These are phyloP conservation scores for Penicillium sumatraense DNA, from an alignment of 2,329 filamentous ascomycete genomes.

Conservation along the genomic window DNA sequence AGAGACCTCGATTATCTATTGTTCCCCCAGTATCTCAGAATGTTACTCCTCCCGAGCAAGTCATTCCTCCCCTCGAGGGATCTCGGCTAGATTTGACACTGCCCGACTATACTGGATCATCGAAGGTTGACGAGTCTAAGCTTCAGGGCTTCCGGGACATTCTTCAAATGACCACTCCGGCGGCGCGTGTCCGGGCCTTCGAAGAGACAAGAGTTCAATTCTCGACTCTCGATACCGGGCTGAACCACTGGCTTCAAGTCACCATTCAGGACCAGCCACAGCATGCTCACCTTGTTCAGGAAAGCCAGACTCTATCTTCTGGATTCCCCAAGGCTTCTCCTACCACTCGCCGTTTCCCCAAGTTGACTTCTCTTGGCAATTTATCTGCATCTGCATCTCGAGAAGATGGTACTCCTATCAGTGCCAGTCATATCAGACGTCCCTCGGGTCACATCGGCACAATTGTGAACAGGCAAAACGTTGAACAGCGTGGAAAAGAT, in stretches of 20 bases:
- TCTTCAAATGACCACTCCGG: constrained; percentile 65
- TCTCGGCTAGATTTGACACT: constrained; percentile 13
- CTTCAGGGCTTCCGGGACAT: constrained; percentile 76
- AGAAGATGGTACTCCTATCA: constrained; percentile 38
- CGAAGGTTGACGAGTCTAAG: constrained; percentile 38
- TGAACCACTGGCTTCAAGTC: constrained; percentile 64
- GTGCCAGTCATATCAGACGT: constrained; percentile 39
- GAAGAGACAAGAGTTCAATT: constrained; percentile 73
- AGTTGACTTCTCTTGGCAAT: constrained; percentile 41
- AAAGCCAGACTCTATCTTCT: constrained; percentile 38
- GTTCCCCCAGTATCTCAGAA: constrained; percentile 31
- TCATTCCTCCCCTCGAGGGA: constrained; percentile 11
- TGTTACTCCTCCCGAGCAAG: constrained; percentile 19
- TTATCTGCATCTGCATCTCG: constrained; percentile 28
- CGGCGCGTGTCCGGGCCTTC: constrained; percentile 75
- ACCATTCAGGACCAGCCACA: constrained; percentile 58
- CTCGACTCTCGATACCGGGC: constrained; percentile 72
- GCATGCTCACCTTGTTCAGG: constrained; percentile 51
- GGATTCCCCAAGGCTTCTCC: constrained; percentile 35
- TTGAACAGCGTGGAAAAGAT: constrained; percentile 86
- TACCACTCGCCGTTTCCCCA: constrained; percentile 46
- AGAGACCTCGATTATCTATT: constrained; percentile 38
- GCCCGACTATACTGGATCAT: constrained; percentile 16
- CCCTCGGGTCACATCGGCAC: constrained; percentile 42
- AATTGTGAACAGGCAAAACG: constrained; percentile 61